phyloP scores from a whole-genome alignment of 352 stramenopile species.

The Peronospora tabacina region DNA sequence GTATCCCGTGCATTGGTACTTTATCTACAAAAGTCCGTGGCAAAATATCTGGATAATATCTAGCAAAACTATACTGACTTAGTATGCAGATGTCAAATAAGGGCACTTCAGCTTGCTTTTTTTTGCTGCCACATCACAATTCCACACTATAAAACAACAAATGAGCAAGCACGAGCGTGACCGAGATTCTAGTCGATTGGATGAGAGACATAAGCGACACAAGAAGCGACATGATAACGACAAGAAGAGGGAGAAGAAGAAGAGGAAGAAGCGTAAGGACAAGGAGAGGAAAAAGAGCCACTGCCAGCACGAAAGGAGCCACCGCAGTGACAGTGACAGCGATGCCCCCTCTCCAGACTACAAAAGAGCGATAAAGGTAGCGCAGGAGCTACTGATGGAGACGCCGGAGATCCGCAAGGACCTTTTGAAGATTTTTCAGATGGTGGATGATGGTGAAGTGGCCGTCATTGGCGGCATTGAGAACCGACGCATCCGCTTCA shows the following conservation, averaged over 20 bases:
- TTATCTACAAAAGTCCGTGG: no score
- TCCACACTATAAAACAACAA: slow-evolving; percentile 14
- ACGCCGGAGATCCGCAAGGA: slow-evolving; percentile 61
- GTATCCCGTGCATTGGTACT: no score
- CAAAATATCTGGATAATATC: no score
- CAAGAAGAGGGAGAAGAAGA: slow-evolving; percentile 29
- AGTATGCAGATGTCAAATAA: not conserved
- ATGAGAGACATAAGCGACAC: slow-evolving; percentile 32
- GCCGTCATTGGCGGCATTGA: slow-evolving; percentile 71
- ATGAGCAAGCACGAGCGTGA: slow-evolving; percentile 28
- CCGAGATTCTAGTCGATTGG: slow-evolving; percentile 12
- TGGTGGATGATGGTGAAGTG: slow-evolving; percentile 67
- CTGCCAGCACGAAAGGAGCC: slow-evolving; percentile 12
- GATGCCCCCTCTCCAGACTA: slow-evolving; percentile 22
- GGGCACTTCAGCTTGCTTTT: slow-evolving; percentile 19
- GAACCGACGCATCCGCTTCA: slow-evolving; percentile 55
- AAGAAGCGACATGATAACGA: slow-evolving; percentile 26
- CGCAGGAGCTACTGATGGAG: slow-evolving; percentile 50
- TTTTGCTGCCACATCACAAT: slow-evolving; percentile 10
- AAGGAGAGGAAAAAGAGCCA: slow-evolving; percentile 21
- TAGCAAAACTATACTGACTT: no score
- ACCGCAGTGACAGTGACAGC: slow-evolving; percentile 10
- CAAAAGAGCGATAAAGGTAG: slow-evolving; percentile 33
- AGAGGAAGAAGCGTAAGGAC: slow-evolving; percentile 31
- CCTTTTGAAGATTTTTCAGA: slow-evolving; percentile 58